Base-by-base conservation (phyloP, 176 grass and related monocot genomes). In the Rhynchospora breviuscula region DNA sequence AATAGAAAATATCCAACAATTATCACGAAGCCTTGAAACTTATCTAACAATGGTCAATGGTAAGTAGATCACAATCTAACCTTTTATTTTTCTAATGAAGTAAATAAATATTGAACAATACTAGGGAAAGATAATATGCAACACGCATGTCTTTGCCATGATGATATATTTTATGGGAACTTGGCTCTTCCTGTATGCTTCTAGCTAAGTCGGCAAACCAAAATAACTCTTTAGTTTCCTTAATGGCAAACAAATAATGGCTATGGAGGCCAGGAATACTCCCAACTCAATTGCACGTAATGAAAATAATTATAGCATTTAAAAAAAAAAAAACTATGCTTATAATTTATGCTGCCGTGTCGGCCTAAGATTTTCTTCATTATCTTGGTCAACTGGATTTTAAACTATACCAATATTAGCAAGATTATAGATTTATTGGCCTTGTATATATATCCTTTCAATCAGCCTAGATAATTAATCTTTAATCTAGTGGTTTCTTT, bases 81-180 rank as follows among this genome's bases (percentile, higher is more conserved):
- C 18, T 0, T 51, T n/a, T 51, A 7, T 73, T 51, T 51, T 74
- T 29, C 26, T 74, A 74, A 51, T 74, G 70, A 74, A 73, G n/a
- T 51, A 25, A 74, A 51, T 51, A 10, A 51, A 74, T 22, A 23
- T 74, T 2, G 2, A 74, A 74, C n/a, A 74, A 13, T 73, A 49
- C 33, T 33, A 67, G 26, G 63, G 13, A 62, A 10, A 43, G 12
- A 43, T 25, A 74, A 48, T 29, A 74, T 74, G 14, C 12, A 49
- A 14, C 35, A 70, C 6, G 69, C 69, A 73, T 73, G 69, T 73
- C 69, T 74, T 52, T 49, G 70, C 70, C 70, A 74, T 74, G 70
- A 74, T 74, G 45, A 8, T 49, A 1, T n/a, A 45, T n/a, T 57
- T 13, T 31, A 51, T 49, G 69, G 47, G 44, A 48, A 49, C 19